Evolutionary conservation across 371 early-diverging fungal species (phyloP).

Genomic region (Rhizopus sp.): DNA sequence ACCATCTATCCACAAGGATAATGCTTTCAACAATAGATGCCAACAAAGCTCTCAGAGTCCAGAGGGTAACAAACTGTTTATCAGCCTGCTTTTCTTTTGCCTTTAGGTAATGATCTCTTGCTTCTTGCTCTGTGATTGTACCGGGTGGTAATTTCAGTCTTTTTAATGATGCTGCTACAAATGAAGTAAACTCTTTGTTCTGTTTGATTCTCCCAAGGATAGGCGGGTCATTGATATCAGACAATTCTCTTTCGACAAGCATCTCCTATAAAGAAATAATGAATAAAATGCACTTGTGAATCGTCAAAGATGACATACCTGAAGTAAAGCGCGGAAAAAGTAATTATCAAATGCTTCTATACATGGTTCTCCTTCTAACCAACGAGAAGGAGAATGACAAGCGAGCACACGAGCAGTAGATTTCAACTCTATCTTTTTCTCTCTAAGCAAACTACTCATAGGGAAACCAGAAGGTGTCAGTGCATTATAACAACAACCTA

Average conservation of each 20-base stretch:
- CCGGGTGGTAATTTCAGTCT: slow-evolving; percentile 47
- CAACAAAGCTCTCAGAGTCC: slow-evolving; percentile 78
- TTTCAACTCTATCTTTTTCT: slow-evolving; percentile 35
- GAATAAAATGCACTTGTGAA: neutral
- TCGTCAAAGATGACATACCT: slow-evolving; percentile 27
- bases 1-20: slow-evolving; percentile 75
- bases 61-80: slow-evolving; percentile 71
- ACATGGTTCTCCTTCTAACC: slow-evolving; percentile 62
- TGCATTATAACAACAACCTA: slow-evolving; percentile 89
- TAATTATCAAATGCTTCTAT: slow-evolving; percentile 70
- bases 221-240: slow-evolving; percentile 51
- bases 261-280: slow-evolving; percentile 31
- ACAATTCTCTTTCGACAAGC: slow-evolving; percentile 57
- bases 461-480: slow-evolving; percentile 71
- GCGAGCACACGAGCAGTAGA: slow-evolving; percentile 80
- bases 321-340: slow-evolving; percentile 74
- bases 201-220: slow-evolving; percentile 64
- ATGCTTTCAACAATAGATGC: slow-evolving; percentile 79
- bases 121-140: slow-evolving; percentile 46
- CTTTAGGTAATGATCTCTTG: slow-evolving; percentile 39
- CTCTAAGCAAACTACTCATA: slow-evolving; percentile 43
- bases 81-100: slow-evolving; percentile 38
- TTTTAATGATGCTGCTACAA: slow-evolving; percentile 41
- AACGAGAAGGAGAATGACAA: slow-evolving; percentile 83
- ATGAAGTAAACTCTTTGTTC: slow-evolving; percentile 48